Evolutionary conservation across 2,329 filamentous ascomycete species (phyloP), one percentile per base, ranked within the genome.

Genomic region (Purpureocillium lavendulum): DNA sequence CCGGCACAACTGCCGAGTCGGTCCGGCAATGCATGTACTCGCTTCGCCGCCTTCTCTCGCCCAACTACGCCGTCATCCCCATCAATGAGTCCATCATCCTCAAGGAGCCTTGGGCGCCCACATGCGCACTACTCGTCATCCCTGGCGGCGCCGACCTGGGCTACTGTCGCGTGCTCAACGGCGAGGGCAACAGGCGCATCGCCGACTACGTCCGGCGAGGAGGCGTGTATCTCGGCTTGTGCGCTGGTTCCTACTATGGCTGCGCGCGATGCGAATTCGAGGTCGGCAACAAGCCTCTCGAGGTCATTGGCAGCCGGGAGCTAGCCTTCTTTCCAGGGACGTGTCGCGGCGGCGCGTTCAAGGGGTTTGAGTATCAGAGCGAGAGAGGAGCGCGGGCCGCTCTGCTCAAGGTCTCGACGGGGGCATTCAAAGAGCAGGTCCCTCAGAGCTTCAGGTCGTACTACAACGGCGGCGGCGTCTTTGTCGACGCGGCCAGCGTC

Each of bases 381-480:
- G 92, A 98, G 64, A 77, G 67, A 34, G 92, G 92, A 2, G 87
- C 92, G 1, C 75, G 77, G 50, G 87, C 86, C 3, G 80, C 79
- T 1, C 70, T 74, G 41, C 50, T 97, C 34, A 73, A 69, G 38
- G 78, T 92, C 11, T 67, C 75, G 11, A 78, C 77, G 46, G 69
- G 69, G 2, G 66, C 69, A 0, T 77, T 94, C 43, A 59, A 64
- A 1, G 71, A 67, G 0, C 62, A 65, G 4, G 57, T 83, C 1
- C 75, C 81, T 0, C 71, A 77, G 1, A 66, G 69, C 1, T 86
- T 94, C 43, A 69, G 72, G 39, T 82, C 79, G 12, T 98, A 98
- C 57, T 96, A 90, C 60, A 98, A 98, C 51, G 92, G 92, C 1
- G 92, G 92, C 1, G 89, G 92, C 4, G 80, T 94, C 1, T 98